phyloP scores from a whole-genome alignment of 2,329 filamentous ascomycete genomes.

The Drechslerella dactyloides region DNA sequence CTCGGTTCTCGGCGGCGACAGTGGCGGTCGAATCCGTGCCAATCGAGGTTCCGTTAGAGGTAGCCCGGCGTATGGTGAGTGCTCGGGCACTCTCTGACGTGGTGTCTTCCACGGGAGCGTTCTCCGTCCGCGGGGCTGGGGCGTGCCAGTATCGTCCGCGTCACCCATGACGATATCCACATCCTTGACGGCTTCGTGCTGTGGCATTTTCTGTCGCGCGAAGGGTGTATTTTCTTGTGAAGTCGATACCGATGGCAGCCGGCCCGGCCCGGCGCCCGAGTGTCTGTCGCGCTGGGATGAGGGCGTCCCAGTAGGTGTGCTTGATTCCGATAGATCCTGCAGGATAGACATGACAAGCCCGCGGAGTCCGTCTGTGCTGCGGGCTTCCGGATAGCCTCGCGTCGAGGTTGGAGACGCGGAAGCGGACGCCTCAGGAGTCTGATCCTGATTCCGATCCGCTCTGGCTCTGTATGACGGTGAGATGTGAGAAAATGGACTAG shows the following conservation, averaged over 20 bases:
- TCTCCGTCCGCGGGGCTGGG: constrained; percentile 7
- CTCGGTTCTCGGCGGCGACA: constrained; percentile 1
- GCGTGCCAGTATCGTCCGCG: background rate
- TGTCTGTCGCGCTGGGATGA: too few relatives aligned
- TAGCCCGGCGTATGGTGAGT: background rate
- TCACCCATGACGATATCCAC: background rate
- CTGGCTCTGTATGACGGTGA: constrained; percentile 26
- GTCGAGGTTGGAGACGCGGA: background rate
- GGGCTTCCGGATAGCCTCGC: background rate
- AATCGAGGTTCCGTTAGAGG: constrained; percentile 19
- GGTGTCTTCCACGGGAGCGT: constrained; percentile 33
- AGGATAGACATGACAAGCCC: constrained; percentile 1
- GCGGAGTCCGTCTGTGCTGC: constrained; percentile 4
- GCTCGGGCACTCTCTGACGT: background rate
- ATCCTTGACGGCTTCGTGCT: background rate
- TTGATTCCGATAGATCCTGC: too few relatives aligned
- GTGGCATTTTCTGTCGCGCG: background rate
- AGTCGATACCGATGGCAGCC: too few relatives aligned
- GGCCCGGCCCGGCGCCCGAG: too few relatives aligned
- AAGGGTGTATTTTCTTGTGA: background rate
- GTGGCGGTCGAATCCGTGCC: background rate
- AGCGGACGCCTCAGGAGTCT: constrained; percentile 12
- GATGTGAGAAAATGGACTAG: constrained; percentile 36
- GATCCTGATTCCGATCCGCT: constrained; percentile 4
- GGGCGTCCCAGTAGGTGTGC: too few relatives aligned